Evolutionary conservation across 2,329 filamentous ascomycete species (phyloP).

Genomic region (Lasiodiplodia hormozganensis): DNA sequence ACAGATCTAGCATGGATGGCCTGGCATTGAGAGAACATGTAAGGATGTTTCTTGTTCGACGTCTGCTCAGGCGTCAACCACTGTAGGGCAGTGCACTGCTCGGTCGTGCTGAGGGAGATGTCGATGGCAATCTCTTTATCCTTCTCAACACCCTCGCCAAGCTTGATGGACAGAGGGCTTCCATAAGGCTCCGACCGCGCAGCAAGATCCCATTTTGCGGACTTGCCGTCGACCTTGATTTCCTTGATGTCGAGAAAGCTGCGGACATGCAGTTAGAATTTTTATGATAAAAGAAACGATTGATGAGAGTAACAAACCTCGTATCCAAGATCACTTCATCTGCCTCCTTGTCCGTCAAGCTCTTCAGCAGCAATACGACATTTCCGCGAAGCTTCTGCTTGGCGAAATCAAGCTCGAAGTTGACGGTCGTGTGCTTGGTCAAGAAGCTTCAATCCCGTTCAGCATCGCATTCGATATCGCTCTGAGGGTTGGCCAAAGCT

Average conservation of each 20-base stretch:
- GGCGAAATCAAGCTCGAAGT: constrained; percentile 84
- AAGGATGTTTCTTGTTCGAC: constrained; percentile 92
- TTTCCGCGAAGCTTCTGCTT: constrained; percentile 77
- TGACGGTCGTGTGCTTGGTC: constrained; percentile 81
- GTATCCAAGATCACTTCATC: constrained; percentile 86
- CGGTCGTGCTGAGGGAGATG: constrained; percentile 80
- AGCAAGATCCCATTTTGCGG: constrained; percentile 73
- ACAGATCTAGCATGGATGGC: constrained; percentile 93
- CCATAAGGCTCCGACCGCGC: constrained; percentile 76
- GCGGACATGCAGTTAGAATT: neutral
- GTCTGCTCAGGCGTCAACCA: constrained; percentile 96
- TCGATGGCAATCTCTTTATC: constrained; percentile 57
- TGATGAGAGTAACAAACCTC: constrained; percentile 49
- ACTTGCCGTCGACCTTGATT: constrained; percentile 72
- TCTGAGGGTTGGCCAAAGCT: neutral
- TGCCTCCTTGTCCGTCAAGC: constrained; percentile 70
- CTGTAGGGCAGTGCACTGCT: constrained; percentile 88
- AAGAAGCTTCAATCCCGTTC: constrained; percentile 61
- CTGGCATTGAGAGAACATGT: constrained; percentile 98
- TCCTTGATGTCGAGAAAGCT: constrained; percentile 75
- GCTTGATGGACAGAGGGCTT: constrained; percentile 68
- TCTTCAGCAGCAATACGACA: constrained; percentile 78
- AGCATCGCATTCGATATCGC: neutral
- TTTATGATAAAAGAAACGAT: neutral
- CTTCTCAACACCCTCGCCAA: constrained; percentile 56